Conservation (phyloP, 169 alveolate genomes). For the Theileria parva region DNA sequence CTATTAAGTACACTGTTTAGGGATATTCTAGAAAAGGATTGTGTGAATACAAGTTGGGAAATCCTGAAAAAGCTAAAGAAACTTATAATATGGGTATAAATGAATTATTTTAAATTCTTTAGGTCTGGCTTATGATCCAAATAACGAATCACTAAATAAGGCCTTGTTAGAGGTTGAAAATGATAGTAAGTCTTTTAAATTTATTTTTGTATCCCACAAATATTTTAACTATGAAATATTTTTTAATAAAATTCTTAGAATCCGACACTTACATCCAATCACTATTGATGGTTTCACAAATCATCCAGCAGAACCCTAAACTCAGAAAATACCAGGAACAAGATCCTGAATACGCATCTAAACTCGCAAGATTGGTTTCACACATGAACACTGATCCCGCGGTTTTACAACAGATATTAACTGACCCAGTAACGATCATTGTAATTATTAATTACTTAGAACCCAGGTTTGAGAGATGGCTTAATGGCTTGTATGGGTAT, state of each 20-base stretch:
- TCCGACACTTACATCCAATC: conserved; percentile 45
- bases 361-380: conserved; percentile 25
- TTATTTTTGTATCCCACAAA: neutral
- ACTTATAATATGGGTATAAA: conserved; percentile 74
- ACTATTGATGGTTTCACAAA: conserved; percentile 32
- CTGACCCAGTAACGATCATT: conserved; percentile 29
- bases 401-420: conserved; percentile 37
- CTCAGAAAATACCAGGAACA: conserved; percentile 55
- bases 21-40: conserved; percentile 91
- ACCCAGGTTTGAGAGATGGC: conserved; percentile 63
- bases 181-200: conserved; percentile 34
- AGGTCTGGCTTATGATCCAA: conserved; percentile 89
- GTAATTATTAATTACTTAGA: neutral
- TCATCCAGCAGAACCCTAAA: conserved; percentile 43
- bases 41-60: conserved; percentile 82
- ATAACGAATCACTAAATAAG: conserved; percentile 81
- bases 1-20: conserved; percentile 25
- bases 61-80: conserved; percentile 83
- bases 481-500: conserved; percentile 53
- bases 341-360: conserved; percentile 52
- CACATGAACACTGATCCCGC: conserved; percentile 49
- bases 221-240: conserved; percentile 10
- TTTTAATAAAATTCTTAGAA: neutral
- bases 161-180: conserved; percentile 77
- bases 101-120: neutral